These are phyloP conservation scores for Erodium chrysanthum DNA, from an alignment of 441 rosid genomes.

Conservation along the genomic window DNA sequence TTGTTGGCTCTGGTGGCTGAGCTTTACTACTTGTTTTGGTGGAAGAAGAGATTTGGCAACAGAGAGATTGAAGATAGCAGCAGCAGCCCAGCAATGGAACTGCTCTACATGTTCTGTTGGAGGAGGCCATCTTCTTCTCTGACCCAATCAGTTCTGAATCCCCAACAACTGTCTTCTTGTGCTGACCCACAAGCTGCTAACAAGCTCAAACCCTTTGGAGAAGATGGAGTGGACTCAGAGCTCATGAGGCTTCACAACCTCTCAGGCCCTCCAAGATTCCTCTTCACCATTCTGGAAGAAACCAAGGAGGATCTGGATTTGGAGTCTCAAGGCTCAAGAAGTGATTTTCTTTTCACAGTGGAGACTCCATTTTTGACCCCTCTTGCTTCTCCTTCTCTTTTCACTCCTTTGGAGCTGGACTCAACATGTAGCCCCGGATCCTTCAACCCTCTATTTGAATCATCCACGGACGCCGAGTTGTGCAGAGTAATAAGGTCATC, in stretches of 20 bases:
- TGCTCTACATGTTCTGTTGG: slow-evolving; percentile 64
- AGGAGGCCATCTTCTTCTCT: slow-evolving; percentile 46
- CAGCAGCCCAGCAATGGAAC: slow-evolving; percentile 58
- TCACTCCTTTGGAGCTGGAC: slow-evolving; percentile 55
- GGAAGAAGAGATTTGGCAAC: slow-evolving; percentile 51
- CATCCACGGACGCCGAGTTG: slow-evolving; percentile 61
- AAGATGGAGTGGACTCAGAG: slow-evolving; percentile 30
- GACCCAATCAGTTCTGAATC: slow-evolving; percentile 29
- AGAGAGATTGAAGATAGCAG: slow-evolving; percentile 33
- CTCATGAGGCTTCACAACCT: slow-evolving; percentile 41
- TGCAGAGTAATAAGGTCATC: slow-evolving; percentile 42
- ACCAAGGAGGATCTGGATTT: slow-evolving; percentile 87
- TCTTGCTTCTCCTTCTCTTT: slow-evolving; percentile 69
- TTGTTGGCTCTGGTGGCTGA: slow-evolving; percentile 67
- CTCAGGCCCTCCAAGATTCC: slow-evolving; percentile 68
- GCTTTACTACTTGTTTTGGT: slow-evolving; percentile 79
- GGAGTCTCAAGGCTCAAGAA: slow-evolving; percentile 49
- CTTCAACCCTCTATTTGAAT: slow-evolving; percentile 45
- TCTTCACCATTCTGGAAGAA: slow-evolving; percentile 79
- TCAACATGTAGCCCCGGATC: slow-evolving; percentile 23
- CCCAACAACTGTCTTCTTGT: slow-evolving; percentile 29
- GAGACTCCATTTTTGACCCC: slow-evolving; percentile 88
- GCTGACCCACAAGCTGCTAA: slow-evolving; percentile 25
- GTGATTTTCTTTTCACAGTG: slow-evolving; percentile 52
- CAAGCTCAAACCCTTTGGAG: slow-evolving; percentile 33